Evolutionary conservation across 139 green algal species (phyloP), one percentile per base, ranked within the genome.

Genomic region (Picochlorum sp.): DNA sequence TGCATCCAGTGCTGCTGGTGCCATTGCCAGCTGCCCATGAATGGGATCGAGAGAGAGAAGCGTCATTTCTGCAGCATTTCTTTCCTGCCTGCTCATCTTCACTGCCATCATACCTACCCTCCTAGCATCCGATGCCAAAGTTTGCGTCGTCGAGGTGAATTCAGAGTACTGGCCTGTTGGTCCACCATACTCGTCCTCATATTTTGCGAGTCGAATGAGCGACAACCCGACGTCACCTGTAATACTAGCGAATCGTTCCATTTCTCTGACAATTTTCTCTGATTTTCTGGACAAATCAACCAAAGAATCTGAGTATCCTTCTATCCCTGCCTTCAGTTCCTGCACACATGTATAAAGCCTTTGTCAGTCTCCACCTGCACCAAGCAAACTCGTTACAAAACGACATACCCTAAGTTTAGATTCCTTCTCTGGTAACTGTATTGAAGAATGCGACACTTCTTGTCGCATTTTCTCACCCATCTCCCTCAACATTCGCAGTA

Each of bases 401-500:
- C 6, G 41, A 10, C 44, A 20, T 62, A 49, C 26, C 61, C 75
- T 60, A 45, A 85, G 64, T 4, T 24, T 41, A 9, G 23, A 61
- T 64, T 85, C 78, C 3, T 70, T 31, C 20, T 81, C 76, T 6
- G 41, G 30, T 50, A 85, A 68, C 16, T 34, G 24, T 24, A 76
- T 41, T 21, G 62, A 68, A 26, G 66, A 60, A 54, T 66, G 50
- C 34, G 34, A 41, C 14, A 69, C 67, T 31, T 80, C 76, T 45
- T 78, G 55, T 10, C 62, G 56, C 57, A 78, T 71, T 38, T 60
- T 63, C 41, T 78, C 65, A 57, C 73, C 69, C 21, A 86, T 51
- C 79, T 93, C 87, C 31, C 82, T 84, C 70, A 93, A 86, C 45
- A 83, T 80, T 8, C 85, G 71, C 54, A 90, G 62, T 57, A 92